A percentile compares a stretch with the other conserved stretches of the same genome.
Conservation (phyloP, 202 grass and related monocot species). For the Digitaria exilis region DNA sequence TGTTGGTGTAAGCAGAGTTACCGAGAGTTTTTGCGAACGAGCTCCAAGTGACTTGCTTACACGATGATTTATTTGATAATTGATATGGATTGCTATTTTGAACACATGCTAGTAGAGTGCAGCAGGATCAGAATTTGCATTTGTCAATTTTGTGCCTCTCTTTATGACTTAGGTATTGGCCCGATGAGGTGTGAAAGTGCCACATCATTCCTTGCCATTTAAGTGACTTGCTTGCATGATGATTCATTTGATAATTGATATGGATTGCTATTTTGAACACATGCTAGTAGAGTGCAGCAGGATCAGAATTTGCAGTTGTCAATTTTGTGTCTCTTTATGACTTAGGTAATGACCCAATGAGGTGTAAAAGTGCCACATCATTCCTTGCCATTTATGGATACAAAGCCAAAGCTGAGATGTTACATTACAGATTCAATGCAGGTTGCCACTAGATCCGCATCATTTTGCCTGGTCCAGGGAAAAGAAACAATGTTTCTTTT, state of each 20-base stretch:
- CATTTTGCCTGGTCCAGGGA: not conserved
- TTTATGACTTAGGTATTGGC: not conserved
- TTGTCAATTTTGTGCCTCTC: constrained; percentile 8
- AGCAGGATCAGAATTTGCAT: not conserved
- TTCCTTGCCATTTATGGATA: constrained; percentile 17
- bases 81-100: not conserved
- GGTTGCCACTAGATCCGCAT: not conserved
- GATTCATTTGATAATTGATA: not conserved
- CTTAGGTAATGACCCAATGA: not conserved
- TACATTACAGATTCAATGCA: constrained; percentile 1
- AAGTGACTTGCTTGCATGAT: not conserved
- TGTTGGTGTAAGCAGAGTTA: not conserved
- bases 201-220: not conserved
- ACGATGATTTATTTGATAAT: not conserved
- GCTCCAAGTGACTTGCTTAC: not conserved
- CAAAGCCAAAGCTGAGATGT: not conserved
- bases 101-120: constrained; percentile 7
- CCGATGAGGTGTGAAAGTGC: not conserved
- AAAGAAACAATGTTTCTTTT: not conserved
- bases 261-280: not conserved
- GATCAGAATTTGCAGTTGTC: not conserved
- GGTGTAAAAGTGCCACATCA: not conserved
- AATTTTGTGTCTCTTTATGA: constrained; percentile 1
- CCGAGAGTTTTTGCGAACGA: not conserved
- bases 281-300: constrained; percentile 10